Conservation (phyloP, 441 rosid species). For the Populus hybrid region DNA sequence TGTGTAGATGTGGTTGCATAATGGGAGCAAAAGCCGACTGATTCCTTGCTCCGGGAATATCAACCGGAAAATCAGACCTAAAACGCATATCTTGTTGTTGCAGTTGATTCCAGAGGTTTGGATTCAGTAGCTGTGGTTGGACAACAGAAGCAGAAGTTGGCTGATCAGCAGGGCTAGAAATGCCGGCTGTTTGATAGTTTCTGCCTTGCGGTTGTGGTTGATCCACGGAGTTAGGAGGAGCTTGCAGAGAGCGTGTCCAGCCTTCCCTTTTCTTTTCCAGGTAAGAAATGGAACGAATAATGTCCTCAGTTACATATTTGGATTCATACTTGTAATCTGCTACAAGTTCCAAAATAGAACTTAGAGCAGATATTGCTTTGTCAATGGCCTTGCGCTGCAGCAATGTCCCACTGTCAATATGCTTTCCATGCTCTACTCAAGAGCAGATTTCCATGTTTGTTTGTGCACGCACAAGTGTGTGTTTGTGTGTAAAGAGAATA, state of each 20-base stretch:
- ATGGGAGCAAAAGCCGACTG: too few relatives aligned
- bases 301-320: constrained; percentile 15
- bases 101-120: constrained; percentile 2
- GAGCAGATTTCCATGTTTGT: not conserved
- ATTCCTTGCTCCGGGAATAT: too few relatives aligned
- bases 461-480: not conserved
- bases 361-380: constrained; percentile 25
- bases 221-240: not conserved
- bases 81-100: not conserved
- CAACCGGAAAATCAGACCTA: too few relatives aligned
- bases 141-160: not conserved
- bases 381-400: constrained; percentile 29
- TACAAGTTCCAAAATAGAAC: constrained; percentile 27
- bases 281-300: constrained; percentile 22
- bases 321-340: constrained; percentile 37
- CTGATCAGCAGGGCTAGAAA: constrained; percentile 11
- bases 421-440: not conserved
- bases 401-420: not conserved
- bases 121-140: constrained; percentile 9
- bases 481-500: not conserved
- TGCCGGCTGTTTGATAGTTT: not conserved
- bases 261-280: constrained; percentile 21
- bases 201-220: constrained; percentile 2
- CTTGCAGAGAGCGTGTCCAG: not conserved
- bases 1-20: too few relatives aligned